Conservation (phyloP, 768 basidiomycete genomes). For the Glaciozyma antarctica region DNA sequence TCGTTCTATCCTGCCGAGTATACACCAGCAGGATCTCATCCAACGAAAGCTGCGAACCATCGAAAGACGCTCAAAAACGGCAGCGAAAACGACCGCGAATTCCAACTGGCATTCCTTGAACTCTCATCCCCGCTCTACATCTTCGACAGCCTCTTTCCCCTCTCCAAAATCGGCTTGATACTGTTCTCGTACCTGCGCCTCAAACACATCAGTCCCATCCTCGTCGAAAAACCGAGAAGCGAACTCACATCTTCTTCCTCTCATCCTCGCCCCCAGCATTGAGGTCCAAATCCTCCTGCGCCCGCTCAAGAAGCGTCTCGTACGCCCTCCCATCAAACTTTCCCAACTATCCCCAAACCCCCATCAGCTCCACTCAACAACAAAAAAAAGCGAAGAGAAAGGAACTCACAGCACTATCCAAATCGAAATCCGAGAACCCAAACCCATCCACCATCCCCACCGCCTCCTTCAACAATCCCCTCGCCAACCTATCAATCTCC, state of each 20-base stretch:
- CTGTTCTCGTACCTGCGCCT: no score
- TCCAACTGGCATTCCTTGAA: no score
- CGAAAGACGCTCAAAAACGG: no score
- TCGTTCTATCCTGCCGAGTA: no score
- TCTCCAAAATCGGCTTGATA: no score
- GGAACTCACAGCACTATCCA: slow-evolving; percentile 49
- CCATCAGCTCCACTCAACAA: neutral
- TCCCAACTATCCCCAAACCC: slow-evolving; percentile 52
- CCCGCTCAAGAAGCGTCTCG: slow-evolving; percentile 55
- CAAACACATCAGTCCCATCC: no score
- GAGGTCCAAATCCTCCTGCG: slow-evolving; percentile 33
- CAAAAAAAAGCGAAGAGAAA: no score
- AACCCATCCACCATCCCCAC: slow-evolving; percentile 65
- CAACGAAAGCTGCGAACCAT: no score
- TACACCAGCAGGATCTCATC: no score
- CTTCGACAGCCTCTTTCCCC: no score
- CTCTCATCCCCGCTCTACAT: no score
- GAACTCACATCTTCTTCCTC: slow-evolving; percentile 7
- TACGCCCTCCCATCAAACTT: slow-evolving; percentile 58
- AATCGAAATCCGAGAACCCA: slow-evolving; percentile 63
- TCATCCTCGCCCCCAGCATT: slow-evolving; percentile 11
- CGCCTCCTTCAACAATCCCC: slow-evolving; percentile 50
- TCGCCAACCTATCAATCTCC: neutral
- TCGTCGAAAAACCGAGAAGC: neutral
- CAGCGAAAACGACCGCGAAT: no score